Base-by-base conservation (phyloP, 768 basidiomycete species). In the Macrocybe gigantea region DNA sequence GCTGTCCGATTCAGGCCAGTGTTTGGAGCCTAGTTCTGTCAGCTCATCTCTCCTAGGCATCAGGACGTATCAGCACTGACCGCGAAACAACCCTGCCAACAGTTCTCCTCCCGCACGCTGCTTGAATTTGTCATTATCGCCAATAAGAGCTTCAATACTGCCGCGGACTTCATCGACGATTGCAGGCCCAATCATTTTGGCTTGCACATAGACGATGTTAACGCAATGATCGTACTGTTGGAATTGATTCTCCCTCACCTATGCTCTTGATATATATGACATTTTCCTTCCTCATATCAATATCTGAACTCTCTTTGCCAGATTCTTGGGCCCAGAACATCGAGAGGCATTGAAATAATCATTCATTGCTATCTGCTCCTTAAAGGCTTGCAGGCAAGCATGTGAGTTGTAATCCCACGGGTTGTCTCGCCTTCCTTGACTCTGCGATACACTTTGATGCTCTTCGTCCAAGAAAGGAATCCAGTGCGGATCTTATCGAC, bases 251-350 rank as follows among this genome's bases (percentile, higher is more conserved):
- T 36, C n/a, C 49, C 49, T 48, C 59, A 73, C 67, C 68, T 38
- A 73, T 51, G 51, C 63, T 71, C 59, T 70, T 73, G 52, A 72
- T 68, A 53, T 60, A 71, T 7, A 56, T 57, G 41, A 67, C 62
- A 56, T 78, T 74, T 41, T 77, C 75, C 5, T 70, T 59, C 46
- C 88, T 74, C 36, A 88, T 56, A 44, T 87, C 83, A 5, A 81
- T 68, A 39, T 64, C 64, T 8, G 70, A 65, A 29, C 72, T 61
- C 43, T 66, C 74, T 61, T 76, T 80, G 48, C 73, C 77, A 22
- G 87, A 86, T 64, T 95, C 93, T 66, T 94, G 90, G 31, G 83
- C 74, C 82, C 89, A 93, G 7, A 89, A 71, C 8, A 67, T 61
- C 15, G 78, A 71, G 12, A 93, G 64, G 52, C 79, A 74, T 22